These are phyloP conservation scores for Breviolum minutum DNA, from an alignment of 73 alveolate genomes.

Conservation along the genomic window DNA sequence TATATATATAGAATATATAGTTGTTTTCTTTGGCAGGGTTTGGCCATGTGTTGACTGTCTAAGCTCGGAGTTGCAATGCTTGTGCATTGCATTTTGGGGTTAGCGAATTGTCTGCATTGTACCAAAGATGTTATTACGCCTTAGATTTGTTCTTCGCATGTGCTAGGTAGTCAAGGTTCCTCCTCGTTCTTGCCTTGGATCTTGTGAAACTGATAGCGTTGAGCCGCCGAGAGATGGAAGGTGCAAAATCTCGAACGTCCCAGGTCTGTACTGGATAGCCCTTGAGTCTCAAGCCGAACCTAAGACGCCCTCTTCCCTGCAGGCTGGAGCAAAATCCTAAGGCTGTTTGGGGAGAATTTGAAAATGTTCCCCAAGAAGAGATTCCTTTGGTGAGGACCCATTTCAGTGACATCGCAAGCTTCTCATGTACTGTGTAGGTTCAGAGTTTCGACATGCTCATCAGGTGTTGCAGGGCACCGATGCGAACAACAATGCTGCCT, in stretches of 20 bases:
- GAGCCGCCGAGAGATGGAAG: neutral
- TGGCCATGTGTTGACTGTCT: too few species aligned
- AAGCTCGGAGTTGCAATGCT: too few species aligned
- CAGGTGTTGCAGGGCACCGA: constrained; percentile 83
- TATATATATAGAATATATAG: too few species aligned
- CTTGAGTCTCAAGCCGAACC: constrained; percentile 71
- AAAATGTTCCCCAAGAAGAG: too few species aligned
- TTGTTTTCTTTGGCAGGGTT: too few species aligned
- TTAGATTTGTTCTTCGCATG: too few species aligned
- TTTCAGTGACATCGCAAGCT: neutral
- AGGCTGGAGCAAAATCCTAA: neutral
- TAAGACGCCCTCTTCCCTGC: constrained; percentile 51
- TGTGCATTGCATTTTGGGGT: too few species aligned
- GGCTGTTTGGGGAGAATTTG: too few species aligned
- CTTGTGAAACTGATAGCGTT: neutral
- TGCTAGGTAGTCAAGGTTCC: neutral
- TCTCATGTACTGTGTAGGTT: neutral
- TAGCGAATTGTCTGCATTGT: too few species aligned
- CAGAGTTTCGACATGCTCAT: neutral
- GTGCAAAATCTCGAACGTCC: neutral
- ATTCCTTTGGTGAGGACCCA: neutral
- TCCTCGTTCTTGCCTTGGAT: neutral
- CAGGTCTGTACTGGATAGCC: constrained; percentile 82
- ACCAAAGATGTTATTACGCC: too few species aligned
- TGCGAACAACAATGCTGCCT: constrained; percentile 69